These are phyloP conservation scores for Rhizopogon vinicolor DNA, from an alignment of 768 basidiomycete genomes.

Conservation along the genomic window DNA sequence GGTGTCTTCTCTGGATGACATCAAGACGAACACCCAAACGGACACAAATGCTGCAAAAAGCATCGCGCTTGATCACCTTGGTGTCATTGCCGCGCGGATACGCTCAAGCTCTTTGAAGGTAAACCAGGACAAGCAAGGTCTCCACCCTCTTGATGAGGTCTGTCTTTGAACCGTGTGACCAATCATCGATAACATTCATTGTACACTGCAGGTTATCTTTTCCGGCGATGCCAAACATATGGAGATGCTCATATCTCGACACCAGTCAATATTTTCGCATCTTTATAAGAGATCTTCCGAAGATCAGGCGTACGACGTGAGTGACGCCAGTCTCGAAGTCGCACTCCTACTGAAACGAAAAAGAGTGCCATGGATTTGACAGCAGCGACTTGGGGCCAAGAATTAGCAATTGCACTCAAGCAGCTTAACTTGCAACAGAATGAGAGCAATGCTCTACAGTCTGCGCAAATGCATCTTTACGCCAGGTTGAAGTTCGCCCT, in stretches of 20 bases:
- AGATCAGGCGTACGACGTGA: conserved; percentile 78
- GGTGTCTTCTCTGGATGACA: conserved; percentile 82
- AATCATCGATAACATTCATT: neutral
- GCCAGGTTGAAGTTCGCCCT: conserved; percentile 58
- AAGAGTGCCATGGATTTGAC: conserved; percentile 85
- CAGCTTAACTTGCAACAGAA: conserved; percentile 45
- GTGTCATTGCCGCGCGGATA: conserved; percentile 84
- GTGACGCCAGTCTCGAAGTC: conserved; percentile 15
- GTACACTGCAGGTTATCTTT: conserved; percentile 44
- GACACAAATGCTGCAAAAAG: conserved; percentile 87
- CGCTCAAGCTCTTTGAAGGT: conserved; percentile 49
- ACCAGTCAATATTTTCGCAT: conserved; percentile 63
- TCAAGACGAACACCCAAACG: conserved; percentile 54
- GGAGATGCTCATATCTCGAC: conserved; percentile 53
- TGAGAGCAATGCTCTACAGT: conserved; percentile 20
- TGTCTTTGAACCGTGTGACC: conserved; percentile 17
- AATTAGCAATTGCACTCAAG: conserved; percentile 67
- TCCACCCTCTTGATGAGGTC: conserved; percentile 70
- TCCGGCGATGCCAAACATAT: conserved; percentile 46
- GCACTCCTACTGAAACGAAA: conserved; percentile 2
- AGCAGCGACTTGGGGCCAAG: conserved; percentile 76
- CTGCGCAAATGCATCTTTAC: conserved; percentile 35
- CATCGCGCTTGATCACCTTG: conserved; percentile 90
- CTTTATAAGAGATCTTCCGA: conserved; percentile 68
- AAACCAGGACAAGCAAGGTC: conserved; percentile 26